phyloP scores from a whole-genome alignment of 225 moss, liverwort and hornwort genomes.

The Lunularia cruciata region DNA sequence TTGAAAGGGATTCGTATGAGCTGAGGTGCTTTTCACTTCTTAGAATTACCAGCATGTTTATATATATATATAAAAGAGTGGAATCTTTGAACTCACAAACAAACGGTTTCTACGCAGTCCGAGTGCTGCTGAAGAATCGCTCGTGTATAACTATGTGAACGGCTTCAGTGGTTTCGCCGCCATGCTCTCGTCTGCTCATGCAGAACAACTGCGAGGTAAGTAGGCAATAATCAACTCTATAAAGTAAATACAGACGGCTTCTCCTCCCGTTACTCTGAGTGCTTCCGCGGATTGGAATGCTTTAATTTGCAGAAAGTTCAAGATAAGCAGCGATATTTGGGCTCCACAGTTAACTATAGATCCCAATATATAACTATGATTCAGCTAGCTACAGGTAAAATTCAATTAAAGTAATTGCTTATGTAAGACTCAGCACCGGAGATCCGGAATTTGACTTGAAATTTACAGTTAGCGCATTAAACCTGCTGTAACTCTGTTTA shows the following conservation, averaged over 20 bases:
- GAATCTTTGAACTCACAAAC: background rate
- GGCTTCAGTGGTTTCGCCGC: conserved; percentile 26
- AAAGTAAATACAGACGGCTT: background rate
- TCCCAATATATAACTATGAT: too few relatives aligned
- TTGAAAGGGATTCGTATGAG: background rate
- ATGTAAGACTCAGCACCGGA: too few relatives aligned
- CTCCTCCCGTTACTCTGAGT: too few relatives aligned
- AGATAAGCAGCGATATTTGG: too few relatives aligned
- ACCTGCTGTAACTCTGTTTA: too few relatives aligned
- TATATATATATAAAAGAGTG: background rate
- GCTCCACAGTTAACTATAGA: too few relatives aligned
- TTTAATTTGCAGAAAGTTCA: too few relatives aligned
- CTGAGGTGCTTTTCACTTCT: background rate
- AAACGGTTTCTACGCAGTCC: background rate
- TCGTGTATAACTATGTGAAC: conserved; percentile 17
- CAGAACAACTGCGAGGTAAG: conserved; percentile 18
- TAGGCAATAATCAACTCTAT: background rate
- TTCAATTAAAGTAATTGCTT: too few relatives aligned
- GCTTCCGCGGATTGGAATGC: too few relatives aligned
- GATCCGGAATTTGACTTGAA: too few relatives aligned
- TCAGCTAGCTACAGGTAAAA: too few relatives aligned
- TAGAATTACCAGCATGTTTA: background rate
- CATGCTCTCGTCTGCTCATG: conserved; percentile 16
- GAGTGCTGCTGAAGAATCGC: background rate
- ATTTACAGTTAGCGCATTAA: too few relatives aligned